phyloP scores from a whole-genome alignment of 1,284 basidiomycete genomes.

The Wolfiporia cocos region DNA sequence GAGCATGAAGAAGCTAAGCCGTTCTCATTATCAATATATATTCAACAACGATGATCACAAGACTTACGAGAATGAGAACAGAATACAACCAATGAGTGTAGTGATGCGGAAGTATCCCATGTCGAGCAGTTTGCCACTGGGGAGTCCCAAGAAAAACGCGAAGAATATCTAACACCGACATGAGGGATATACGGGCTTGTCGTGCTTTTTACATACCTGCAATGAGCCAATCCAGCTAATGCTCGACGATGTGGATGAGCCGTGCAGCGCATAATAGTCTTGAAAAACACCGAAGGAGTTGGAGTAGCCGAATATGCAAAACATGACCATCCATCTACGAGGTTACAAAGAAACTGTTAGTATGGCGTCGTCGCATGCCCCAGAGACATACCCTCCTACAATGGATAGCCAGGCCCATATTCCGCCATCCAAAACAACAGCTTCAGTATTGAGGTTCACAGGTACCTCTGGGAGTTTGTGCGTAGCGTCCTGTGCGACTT shows the following conservation, averaged over 20 bases:
- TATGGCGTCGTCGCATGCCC: background rate
- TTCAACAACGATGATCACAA: slow-evolving; percentile 8
- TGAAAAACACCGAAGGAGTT: slow-evolving; percentile 40
- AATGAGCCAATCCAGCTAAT: slow-evolving; percentile 39
- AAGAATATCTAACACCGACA: slow-evolving; percentile 6
- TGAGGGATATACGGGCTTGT: background rate
- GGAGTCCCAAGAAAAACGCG: slow-evolving; percentile 23
- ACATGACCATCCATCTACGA: slow-evolving; percentile 28
- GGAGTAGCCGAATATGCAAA: slow-evolving; percentile 36
- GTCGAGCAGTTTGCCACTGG: slow-evolving; percentile 23
- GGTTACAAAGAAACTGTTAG: background rate
- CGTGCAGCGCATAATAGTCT: slow-evolving; percentile 35
- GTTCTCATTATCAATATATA: background rate
- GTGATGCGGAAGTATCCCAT: slow-evolving; percentile 14
- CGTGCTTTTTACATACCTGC: slow-evolving; percentile 21
- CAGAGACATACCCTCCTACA: slow-evolving; percentile 4
- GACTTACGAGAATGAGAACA: slow-evolving; percentile 8
- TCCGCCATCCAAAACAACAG: slow-evolving; percentile 1
- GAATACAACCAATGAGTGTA: background rate
- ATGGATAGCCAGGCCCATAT: slow-evolving; percentile 1
- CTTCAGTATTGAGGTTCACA: background rate
- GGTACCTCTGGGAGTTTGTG: background rate
- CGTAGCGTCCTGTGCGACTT: background rate
- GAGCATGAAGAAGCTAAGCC: slow-evolving; percentile 21
- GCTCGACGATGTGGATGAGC: slow-evolving; percentile 21